Evolutionary conservation across 352 stramenopile genomes (phyloP).

Genomic region (Pythium apleroticum): DNA sequence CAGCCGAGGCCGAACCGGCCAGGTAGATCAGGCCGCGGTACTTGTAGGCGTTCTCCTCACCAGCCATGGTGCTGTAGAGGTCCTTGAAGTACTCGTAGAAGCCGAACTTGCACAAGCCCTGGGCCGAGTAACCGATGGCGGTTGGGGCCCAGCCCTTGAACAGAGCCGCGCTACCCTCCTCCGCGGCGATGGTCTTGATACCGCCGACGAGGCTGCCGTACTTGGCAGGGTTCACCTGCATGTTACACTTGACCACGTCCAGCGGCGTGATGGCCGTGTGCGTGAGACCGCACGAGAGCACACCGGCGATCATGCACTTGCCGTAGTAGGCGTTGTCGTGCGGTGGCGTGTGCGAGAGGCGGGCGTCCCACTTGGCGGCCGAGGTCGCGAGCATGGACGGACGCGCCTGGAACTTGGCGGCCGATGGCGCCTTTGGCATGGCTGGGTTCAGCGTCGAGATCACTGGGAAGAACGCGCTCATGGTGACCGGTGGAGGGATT

Average conservation of each 20-base stretch:
- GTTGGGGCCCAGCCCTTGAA: constrained; percentile 93
- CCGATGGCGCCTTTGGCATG: constrained; percentile 39
- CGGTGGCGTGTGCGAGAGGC: constrained; percentile 72
- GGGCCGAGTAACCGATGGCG: constrained; percentile 89
- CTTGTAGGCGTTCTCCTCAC: constrained; percentile 92
- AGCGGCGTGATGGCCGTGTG: constrained; percentile 93
- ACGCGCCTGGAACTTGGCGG: constrained; percentile 42
- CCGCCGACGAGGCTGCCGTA: constrained; percentile 78
- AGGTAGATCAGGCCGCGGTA: constrained; percentile 92
- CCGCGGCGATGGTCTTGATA: constrained; percentile 84
- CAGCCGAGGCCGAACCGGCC: constrained; percentile 90
- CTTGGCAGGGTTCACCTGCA: constrained; percentile 91
- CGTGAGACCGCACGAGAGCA: constrained; percentile 92
- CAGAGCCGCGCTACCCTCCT: constrained; percentile 80
- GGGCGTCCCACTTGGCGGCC: constrained; percentile 78
- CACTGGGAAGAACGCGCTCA: constrained; percentile 78
- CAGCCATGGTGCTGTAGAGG: constrained; percentile 88
- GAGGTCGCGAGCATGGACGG: constrained; percentile 70
- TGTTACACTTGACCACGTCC: constrained; percentile 96
- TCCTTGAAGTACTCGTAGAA: constrained; percentile 97
- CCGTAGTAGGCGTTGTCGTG: constrained; percentile 92
- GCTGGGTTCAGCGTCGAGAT: constrained; percentile 71
- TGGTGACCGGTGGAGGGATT: constrained; percentile 25
- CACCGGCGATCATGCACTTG: constrained; percentile 93
- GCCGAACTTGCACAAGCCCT: constrained; percentile 93